phyloP scores from a whole-genome alignment of 1,284 basidiomycete species.

The Mycena citricolor region DNA sequence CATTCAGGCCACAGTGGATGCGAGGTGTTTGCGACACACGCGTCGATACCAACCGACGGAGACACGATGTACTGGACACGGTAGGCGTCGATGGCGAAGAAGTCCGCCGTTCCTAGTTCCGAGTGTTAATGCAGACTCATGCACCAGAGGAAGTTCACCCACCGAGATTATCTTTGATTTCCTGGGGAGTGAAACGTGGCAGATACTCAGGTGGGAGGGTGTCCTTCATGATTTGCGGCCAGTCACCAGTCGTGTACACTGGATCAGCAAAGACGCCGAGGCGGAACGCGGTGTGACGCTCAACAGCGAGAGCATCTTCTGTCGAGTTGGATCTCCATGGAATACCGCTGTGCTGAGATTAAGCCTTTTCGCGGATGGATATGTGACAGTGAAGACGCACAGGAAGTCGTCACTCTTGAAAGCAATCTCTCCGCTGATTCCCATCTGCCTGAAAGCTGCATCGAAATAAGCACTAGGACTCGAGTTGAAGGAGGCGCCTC shows the following conservation, averaged over 20 bases:
- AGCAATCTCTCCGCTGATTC: conserved; percentile 46
- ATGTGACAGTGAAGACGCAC: conserved; percentile 28
- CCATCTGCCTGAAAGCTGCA: conserved; percentile 45
- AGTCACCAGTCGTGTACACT: conserved; percentile 46
- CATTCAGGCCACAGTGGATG: conserved; percentile 48
- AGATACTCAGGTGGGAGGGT: conserved; percentile 42
- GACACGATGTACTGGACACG: conserved; percentile 40
- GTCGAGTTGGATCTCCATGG: conserved; percentile 46
- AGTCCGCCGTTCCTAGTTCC: conserved; percentile 46
- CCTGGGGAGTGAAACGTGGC: conserved; percentile 44
- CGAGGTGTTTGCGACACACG: conserved; percentile 39
- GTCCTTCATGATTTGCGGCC: conserved; percentile 46
- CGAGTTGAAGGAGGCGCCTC: background rate
- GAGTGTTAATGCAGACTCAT: background rate
- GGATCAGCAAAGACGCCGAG: conserved; percentile 47
- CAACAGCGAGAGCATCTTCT: conserved; percentile 43
- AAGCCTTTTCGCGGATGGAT: too few relatives aligned
- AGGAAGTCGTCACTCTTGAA: conserved; percentile 50
- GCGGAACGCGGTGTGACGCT: conserved; percentile 46
- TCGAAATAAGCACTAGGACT: background rate
- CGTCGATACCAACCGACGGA: conserved; percentile 39
- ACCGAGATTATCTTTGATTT: conserved; percentile 43
- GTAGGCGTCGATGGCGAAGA: conserved; percentile 49
- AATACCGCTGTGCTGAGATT: conserved; percentile 40
- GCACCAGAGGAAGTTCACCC: background rate